Conservation (phyloP, 306 rosid species). For the Fagus sylvatica region DNA sequence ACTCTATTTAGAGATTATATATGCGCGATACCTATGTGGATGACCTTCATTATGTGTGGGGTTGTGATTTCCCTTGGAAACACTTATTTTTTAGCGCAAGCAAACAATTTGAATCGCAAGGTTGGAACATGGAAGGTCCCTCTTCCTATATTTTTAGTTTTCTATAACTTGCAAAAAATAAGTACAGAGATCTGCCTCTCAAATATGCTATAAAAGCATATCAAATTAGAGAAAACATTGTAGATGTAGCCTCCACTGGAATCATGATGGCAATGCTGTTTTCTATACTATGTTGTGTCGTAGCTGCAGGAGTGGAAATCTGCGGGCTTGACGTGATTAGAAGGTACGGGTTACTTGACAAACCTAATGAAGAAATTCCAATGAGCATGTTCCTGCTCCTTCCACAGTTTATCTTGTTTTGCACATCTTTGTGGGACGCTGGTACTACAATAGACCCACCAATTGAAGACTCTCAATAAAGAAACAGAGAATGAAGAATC, state of each 20-base stretch:
- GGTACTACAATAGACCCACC: not conserved
- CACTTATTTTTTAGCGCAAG: slow-evolving; percentile 24
- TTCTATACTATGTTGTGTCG: slow-evolving; percentile 32
- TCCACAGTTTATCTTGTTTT: slow-evolving; percentile 31
- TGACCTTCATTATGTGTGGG: no score
- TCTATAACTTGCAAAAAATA: slow-evolving; percentile 1
- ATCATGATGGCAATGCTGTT: slow-evolving; percentile 19
- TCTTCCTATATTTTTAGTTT: slow-evolving; percentile 7
- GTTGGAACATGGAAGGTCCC: slow-evolving; percentile 27
- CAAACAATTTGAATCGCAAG: slow-evolving; percentile 24
- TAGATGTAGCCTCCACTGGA: not conserved
- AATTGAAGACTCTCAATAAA: no score
- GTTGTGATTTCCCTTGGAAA: no score
- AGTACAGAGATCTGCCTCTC: not conserved
- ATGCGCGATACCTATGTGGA: no score
- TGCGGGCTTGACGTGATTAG: slow-evolving; percentile 23
- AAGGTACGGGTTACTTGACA: slow-evolving; percentile 30
- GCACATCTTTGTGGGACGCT: not conserved
- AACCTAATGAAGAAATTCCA: slow-evolving; percentile 24
- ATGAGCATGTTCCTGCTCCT: slow-evolving; percentile 40
- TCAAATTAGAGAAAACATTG: not conserved
- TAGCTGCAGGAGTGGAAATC: slow-evolving; percentile 34
- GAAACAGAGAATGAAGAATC: no score
- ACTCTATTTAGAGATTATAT: no score
- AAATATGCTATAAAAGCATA: not conserved